Base-by-base conservation (phyloP, 2,329 filamentous ascomycete species). In the Neopestalotiopsis sp. region DNA sequence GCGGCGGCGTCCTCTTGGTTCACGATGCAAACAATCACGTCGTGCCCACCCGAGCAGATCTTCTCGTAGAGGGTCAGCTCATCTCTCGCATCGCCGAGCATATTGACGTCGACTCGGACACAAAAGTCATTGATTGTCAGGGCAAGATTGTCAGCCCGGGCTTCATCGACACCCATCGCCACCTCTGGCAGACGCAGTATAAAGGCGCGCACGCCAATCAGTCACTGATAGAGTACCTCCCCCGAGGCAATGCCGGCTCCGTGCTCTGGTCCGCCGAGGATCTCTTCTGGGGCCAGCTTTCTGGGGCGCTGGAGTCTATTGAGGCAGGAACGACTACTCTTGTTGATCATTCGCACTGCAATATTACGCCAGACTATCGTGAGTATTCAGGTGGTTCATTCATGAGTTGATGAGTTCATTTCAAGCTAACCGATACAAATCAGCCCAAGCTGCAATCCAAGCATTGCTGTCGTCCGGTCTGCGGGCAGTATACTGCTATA, bases 251-350 rank as follows among this genome's bases (percentile, higher is more conserved):
- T 64, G 74, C 80, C 34, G 74, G 78, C 32, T 76, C 75, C 20
- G 76, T 74, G 13, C 72, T 81, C 64, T 83, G 81, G 70, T 73
- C 70, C 4, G 73, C 81, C 1, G 76, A 82, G 2, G 86, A 87
- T 68, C 74, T 85, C 3, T 86, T 84, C 73, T 84, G 83, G 79
- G 82, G 82, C n/a, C 74, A 82, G 69, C 73, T 84, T 4, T 79
- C 76, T 10, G 83, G 82, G 2, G 76, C 76, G 17, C 73, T 83
- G 14, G 82, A 84, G 70, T 73, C 76, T 12, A 71, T 84, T 6
- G 80, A 84, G 56, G 80, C 76, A 0, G 83, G 83, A 0, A 83
- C 80, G 6, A 85, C 83, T 0, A 83, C 81, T 0, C 72, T 80
- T n/a, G 74, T 84, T 10, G 81, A 81, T 49, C 79, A 82, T 67